Evolutionary conservation across 2,329 filamentous ascomycete genomes (phyloP), one percentile per base, ranked within the genome.

Genomic region (Niveomyces coronatus): DNA sequence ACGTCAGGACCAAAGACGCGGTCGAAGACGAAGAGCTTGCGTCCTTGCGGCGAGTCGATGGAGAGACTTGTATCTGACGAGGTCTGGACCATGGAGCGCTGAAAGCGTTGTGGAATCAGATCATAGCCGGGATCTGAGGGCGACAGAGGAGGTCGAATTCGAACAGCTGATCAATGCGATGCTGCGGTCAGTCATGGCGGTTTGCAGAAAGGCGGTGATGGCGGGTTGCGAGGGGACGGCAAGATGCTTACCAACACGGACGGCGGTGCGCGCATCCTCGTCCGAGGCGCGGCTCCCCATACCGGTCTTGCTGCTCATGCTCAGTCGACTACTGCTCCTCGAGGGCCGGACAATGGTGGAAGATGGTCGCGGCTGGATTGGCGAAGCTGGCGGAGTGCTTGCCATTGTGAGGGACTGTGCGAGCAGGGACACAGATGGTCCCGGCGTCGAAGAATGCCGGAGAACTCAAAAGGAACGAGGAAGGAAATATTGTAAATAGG

Each of bases 21-120:
- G 62, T 98, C 91, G 56, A 98, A 98, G 15, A 96, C 82, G 55
- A 98, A 98, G 4, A 95, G 71, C 57, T 96, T 96, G 54, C 83
- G 83, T 35, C 89, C 91, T 54, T 94, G 87, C 0, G 87, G 82
- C 3, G 88, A 84, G 54, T 96, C 91, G 49, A 98, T 86, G 17
- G 85, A 73, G 34, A 98, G 67, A 55, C 76, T 94, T 6, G 86
- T 95, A 31, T 83, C 72, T 13, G 86, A 85, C 9, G 82, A 87
- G 43, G 89, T 85, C 47, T 95, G 87, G 45, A 93, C 87, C 68
- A 89, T 94, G 27, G 88, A 82, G 46, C 82, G 78, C 60, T 94
- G 89, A 55, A 98, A 98, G 53, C 91, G 79, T 60, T 94, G 88
- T 11, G 91, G 91, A 41, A 98, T 91, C 47, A 96, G 76, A 46